Base-by-base conservation (phyloP, 2,329 filamentous ascomycete species). In the Zasmidium citrigriseum region DNA sequence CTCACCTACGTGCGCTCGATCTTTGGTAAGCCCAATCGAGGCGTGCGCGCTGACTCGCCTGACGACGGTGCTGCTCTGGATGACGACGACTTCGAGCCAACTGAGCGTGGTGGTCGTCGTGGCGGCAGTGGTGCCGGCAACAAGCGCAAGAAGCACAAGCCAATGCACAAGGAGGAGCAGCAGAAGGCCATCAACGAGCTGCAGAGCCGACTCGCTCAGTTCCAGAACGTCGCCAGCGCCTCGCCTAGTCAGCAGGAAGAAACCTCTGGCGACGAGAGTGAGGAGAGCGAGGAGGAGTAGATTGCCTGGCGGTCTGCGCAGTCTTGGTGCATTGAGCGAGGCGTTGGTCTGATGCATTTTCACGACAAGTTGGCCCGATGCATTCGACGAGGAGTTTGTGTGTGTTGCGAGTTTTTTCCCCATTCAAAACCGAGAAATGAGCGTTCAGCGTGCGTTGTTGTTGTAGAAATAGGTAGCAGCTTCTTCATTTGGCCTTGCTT, bases 71-170 rank as follows among this genome's bases (percentile, higher is more conserved):
- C 73, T 41, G 67, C 55, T 9, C 48, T 70, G 44, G 70, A 73
- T 27, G 79, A 81, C 60, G 82, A 83, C 54, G 78, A 82, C 52
- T 79, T 80, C 60, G 78, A 80, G 62, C 78, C 73, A 70, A 41
- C 34, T 29, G 72, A 29, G 58, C 62, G 60, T 29, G 61, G 61
- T 18, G 62, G 53, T 46, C 61, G 63, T 52, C 57, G 62, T 41
- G 52, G 61, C 22, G 62, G 68, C 63, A 65, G 77, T 67, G 69
- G 75, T 22, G 72, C 75, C 21, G 77, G 76, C 62, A 54, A 55
- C 55, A 86, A 86, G 74, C 82, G 83, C 54, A 87, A 86, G 78
- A 89, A 89, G 80, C 89, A 90, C 74, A 90, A 90, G 79, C 88
- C 88, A 1, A 90, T 90, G 88, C 87, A 85, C 74, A 88, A 88